Percentiles rank a stretch among this genome's conserved stretches.
Conservation (phyloP, 257 asterid genomes). For the Gentiana macrophylla region DNA sequence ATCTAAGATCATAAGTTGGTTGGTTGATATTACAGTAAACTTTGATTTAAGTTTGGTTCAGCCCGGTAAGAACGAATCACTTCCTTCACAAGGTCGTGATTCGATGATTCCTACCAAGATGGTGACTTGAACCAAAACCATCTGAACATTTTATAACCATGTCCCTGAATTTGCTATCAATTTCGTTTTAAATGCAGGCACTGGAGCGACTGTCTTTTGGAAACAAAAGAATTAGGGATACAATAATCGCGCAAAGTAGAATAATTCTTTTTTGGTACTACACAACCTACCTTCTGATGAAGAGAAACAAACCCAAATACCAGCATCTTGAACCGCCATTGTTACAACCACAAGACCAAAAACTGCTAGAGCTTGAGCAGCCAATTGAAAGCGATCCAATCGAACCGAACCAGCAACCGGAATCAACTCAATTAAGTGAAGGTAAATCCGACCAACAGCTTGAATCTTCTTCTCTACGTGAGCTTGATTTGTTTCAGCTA, state of each 20-base stretch:
- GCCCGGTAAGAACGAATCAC: too few relatives aligned
- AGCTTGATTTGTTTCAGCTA: constrained; percentile 67
- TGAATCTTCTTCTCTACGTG: constrained; percentile 61
- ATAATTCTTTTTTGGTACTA: constrained; percentile 81
- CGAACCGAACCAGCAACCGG: constrained; percentile 30
- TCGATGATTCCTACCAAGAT: too few relatives aligned
- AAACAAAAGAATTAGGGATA: constrained; percentile 59
- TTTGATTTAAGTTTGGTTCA: too few relatives aligned
- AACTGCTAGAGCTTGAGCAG: constrained; percentile 25
- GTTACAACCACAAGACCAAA: constrained; percentile 29
- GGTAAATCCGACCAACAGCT: constrained; percentile 71
- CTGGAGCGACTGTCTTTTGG: constrained; percentile 80
- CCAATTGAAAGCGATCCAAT: constrained; percentile 38
- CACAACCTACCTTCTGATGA: constrained; percentile 79
- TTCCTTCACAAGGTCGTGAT: too few relatives aligned
- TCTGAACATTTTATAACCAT: too few relatives aligned
- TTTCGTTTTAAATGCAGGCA: constrained; percentile 34
- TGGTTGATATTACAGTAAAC: too few relatives aligned
- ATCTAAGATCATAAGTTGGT: too few relatives aligned
- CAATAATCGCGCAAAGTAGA: constrained; percentile 71
- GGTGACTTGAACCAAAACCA: too few relatives aligned
- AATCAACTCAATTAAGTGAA: constrained; percentile 47
- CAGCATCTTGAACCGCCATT: constrained; percentile 66
- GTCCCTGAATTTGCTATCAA: background rate
- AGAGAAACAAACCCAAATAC: constrained; percentile 85